Percentiles rank a stretch among this genome's conserved stretches.
Evolutionary conservation across 148 eudicot species (phyloP).

Genomic region (Rhododendron griersonianum): DNA sequence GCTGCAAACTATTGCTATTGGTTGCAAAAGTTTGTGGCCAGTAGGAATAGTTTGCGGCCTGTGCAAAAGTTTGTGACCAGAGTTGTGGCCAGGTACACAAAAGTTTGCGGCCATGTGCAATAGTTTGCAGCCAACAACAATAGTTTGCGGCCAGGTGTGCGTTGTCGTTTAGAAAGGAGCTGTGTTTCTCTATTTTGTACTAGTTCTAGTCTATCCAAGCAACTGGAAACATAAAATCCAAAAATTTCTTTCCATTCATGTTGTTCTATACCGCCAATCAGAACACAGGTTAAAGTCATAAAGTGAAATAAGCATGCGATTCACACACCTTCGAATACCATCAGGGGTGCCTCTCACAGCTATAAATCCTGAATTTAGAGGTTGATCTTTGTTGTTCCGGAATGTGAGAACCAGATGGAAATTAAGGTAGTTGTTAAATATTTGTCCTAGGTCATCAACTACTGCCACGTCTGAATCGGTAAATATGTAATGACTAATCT

Average conservation of each 20-base stretch:
- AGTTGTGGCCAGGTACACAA: no score
- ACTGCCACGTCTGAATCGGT: conserved; percentile 92
- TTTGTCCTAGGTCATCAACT: conserved; percentile 67
- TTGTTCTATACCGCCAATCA: neutral
- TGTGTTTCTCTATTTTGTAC: neutral
- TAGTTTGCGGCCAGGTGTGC: no score
- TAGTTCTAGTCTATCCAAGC: neutral
- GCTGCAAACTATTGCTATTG: no score
- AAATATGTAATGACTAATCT: conserved; percentile 64
- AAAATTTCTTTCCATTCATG: neutral
- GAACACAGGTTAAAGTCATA: no score
- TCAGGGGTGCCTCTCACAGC: conserved; percentile 85
- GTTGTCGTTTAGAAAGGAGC: neutral
- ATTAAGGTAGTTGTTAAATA: conserved; percentile 49
- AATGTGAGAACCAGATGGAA: conserved; percentile 90
- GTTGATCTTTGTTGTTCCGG: conserved; percentile 95
- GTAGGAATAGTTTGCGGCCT: no score
- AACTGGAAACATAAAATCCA: neutral
- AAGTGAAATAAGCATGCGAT: neutral
- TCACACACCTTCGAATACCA: conserved; percentile 62
- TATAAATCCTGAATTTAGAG: conserved; percentile 89
- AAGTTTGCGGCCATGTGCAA: no score
- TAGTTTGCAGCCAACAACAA: no score
- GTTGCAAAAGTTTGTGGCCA: no score
- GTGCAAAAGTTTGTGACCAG: no score